phyloP scores from a whole-genome alignment of 2,329 filamentous ascomycete species.

The Trichoderma polysporum region DNA sequence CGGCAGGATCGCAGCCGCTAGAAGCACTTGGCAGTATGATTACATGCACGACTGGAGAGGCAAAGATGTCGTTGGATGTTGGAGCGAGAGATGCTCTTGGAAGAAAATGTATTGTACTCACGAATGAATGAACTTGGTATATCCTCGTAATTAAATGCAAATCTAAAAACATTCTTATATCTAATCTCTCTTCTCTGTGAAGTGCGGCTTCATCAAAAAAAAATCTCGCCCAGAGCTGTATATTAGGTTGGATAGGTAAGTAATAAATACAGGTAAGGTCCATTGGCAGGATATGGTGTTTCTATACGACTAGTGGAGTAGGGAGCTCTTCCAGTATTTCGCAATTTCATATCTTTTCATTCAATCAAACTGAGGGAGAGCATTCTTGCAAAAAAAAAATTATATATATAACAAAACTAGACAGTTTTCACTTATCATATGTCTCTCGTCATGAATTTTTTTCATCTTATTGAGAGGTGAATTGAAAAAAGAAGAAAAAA shows the following conservation, averaged over 20 bases:
- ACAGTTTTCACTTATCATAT: no score
- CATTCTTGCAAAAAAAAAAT: no score
- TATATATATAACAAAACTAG: no score
- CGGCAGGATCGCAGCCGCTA: neutral
- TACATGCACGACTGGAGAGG: neutral
- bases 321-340: no score
- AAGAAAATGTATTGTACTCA: neutral
- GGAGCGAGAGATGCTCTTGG: neutral
- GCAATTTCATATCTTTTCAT: no score
- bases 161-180: neutral
- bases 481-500: neutral
- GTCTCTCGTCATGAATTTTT: no score
- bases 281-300: no score
- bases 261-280: no score
- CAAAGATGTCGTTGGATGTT: neutral
- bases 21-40: neutral
- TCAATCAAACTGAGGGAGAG: neutral
- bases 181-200: neutral
- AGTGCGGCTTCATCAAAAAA: rapidly evolving
- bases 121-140: neutral
- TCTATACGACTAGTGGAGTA: no score
- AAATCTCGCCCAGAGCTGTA: neutral
- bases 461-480: no score
- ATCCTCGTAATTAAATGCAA: neutral
- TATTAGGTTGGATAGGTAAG: no score